Evolutionary conservation across 78 protist genomes (phyloP).

Genomic region (Speleostelium caveatum): DNA sequence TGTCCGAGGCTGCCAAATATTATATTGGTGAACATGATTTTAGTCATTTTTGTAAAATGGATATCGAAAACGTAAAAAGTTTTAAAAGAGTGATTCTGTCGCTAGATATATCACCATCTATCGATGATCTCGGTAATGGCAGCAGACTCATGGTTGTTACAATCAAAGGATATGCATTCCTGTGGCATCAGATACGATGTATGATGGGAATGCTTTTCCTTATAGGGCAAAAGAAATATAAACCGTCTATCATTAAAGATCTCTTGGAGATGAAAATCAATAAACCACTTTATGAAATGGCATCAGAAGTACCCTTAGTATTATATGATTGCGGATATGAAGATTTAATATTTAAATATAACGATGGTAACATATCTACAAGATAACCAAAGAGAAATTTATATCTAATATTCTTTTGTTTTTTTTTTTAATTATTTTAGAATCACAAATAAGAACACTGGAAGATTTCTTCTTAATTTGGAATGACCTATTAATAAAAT

Average conservation of each 20-base stretch:
- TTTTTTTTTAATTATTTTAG: not conserved
- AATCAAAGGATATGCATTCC: conserved; percentile 58
- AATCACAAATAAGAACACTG: not conserved
- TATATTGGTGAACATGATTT: conserved; percentile 76
- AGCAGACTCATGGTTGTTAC: conserved; percentile 40
- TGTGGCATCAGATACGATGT: conserved; percentile 78
- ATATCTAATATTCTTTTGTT: too few relatives aligned
- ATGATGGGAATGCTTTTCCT: conserved; percentile 74
- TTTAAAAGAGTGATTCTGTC: conserved; percentile 37
- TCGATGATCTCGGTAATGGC: too few relatives aligned
- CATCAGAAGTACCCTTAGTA: conserved; percentile 78
- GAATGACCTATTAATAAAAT: not conserved
- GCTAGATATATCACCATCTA: conserved; percentile 13
- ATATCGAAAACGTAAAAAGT: conserved; percentile 45
- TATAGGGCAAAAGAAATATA: conserved; percentile 59
- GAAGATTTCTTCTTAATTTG: not conserved
- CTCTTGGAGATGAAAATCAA: conserved; percentile 28
- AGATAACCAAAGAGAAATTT: not conserved
- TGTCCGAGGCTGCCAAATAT: conserved; percentile 49
- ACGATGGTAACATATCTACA: conserved; percentile 9
- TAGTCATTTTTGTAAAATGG: conserved; percentile 73
- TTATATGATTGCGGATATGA: conserved; percentile 79
- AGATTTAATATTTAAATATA: conserved; percentile 42
- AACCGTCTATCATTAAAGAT: conserved; percentile 11
- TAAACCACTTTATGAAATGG: conserved; percentile 80